Evolutionary conservation across 495 filamentous ascomycete species (phyloP).

Genomic region (Tuber microsphaerosporum): DNA sequence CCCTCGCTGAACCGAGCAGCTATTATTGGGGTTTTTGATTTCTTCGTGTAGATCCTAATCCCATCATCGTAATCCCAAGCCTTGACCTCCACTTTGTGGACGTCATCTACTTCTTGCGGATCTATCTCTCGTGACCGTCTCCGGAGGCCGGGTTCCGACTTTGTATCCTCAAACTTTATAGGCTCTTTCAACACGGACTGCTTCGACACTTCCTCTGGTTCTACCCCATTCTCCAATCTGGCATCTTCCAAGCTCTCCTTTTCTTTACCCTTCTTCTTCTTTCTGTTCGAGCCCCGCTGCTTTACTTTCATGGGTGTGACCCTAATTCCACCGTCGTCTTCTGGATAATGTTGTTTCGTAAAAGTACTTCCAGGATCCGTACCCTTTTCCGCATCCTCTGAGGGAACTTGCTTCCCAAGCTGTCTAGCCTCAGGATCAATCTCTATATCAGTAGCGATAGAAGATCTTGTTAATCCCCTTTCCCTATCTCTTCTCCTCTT

Average conservation of each 20-base stretch:
- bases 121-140: constrained; percentile 5
- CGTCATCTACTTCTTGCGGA: constrained; percentile 18
- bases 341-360: constrained; percentile 1
- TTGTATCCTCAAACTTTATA: constrained; percentile 5
- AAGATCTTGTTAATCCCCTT: constrained; percentile 26
- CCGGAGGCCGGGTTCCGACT: background rate
- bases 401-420: constrained; percentile 13
- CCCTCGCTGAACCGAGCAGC: constrained; percentile 23
- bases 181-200: background rate
- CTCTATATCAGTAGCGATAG: constrained; percentile 25
- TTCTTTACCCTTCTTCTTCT: constrained; percentile 35
- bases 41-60: constrained; percentile 39
- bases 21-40: constrained; percentile 29
- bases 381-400: constrained; percentile 15
- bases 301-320: constrained; percentile 35
- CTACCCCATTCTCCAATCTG: constrained; percentile 22
- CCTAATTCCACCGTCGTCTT: constrained; percentile 41
- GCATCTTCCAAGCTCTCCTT: constrained; percentile 17
- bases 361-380: constrained; percentile 3
- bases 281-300: constrained; percentile 32
- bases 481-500: constrained; percentile 34
- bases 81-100: constrained; percentile 33
- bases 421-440: constrained; percentile 10
- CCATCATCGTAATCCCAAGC: constrained; percentile 39
- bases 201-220: constrained; percentile 25